Percentiles rank a stretch among this genome's conserved stretches.
These are phyloP conservation scores for Monosporozyma solicola DNA, from an alignment of 805 yeast genomes.

Conservation along the genomic window DNA sequence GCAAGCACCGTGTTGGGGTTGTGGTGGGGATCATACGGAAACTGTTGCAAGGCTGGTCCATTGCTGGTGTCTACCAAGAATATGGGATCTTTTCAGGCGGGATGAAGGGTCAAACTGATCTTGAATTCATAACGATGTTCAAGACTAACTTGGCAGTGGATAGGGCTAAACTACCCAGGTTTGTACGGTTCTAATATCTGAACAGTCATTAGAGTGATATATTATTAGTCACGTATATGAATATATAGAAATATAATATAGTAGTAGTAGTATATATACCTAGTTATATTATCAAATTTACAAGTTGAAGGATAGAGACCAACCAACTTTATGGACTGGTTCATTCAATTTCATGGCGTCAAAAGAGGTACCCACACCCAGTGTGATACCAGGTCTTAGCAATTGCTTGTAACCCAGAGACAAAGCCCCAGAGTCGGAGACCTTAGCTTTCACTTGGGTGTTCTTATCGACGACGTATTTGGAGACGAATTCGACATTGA, in stretches of 20 bases:
- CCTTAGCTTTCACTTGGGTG: constrained; percentile 90
- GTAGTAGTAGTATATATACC: background rate
- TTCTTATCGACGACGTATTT: constrained; percentile 79
- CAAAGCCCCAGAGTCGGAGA: constrained; percentile 91
- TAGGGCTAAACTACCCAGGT: constrained; percentile 47
- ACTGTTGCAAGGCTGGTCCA: constrained; percentile 83
- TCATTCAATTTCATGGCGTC: constrained; percentile 92
- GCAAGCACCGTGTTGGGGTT: constrained; percentile 94
- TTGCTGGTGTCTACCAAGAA: constrained; percentile 89
- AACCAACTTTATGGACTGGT: constrained; percentile 96
- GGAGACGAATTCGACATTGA: constrained; percentile 90
- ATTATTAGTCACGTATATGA: background rate
- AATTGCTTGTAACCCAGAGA: constrained; percentile 89
- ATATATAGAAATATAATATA: background rate
- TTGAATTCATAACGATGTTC: constrained; percentile 82
- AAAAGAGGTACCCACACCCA: constrained; percentile 95
- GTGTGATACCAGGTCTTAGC: constrained; percentile 91
- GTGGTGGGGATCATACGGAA: constrained; percentile 87
- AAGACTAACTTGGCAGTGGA: constrained; percentile 50
- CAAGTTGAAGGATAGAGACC: constrained; percentile 88
- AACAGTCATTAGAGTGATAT: background rate
- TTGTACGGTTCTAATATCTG: constrained; percentile 34
- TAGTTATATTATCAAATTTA: constrained; percentile 31
- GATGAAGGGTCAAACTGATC: constrained; percentile 75
- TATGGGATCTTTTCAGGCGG: constrained; percentile 89